Percentiles rank a stretch among this genome's conserved stretches.
Evolutionary conservation across 208 protist genomes (phyloP).

Genomic region (Angomonas deanei): DNA sequence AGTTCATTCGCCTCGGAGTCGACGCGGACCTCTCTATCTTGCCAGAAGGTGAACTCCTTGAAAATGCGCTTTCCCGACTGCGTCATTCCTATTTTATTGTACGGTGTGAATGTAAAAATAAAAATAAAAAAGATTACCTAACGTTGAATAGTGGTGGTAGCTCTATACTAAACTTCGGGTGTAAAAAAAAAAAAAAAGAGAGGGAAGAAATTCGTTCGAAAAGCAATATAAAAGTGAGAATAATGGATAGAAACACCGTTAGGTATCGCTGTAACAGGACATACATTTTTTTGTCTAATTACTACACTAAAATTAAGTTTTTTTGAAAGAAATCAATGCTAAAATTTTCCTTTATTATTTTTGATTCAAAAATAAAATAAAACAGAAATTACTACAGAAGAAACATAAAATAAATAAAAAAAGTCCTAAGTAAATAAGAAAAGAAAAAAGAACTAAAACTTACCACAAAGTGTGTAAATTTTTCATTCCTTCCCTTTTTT

Average conservation of each 20-base stretch:
- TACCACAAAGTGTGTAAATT: too few relatives aligned
- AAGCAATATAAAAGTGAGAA: not conserved
- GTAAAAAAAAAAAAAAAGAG: constrained; percentile 13
- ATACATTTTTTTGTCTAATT: not conserved
- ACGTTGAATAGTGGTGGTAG: not conserved
- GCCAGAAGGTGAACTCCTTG: constrained; percentile 80
- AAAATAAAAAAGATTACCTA: constrained; percentile 4
- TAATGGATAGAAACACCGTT: too few relatives aligned
- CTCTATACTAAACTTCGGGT: not conserved
- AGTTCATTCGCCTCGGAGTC: constrained; percentile 54
- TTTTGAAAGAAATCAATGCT: not conserved
- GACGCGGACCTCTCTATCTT: constrained; percentile 95
- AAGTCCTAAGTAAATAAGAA: not conserved
- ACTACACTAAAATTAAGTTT: not conserved
- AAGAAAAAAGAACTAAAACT: not conserved
- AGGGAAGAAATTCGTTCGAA: constrained; percentile 8
- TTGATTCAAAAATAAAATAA: constrained; percentile 8
- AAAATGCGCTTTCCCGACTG: constrained; percentile 21
- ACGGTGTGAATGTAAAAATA: constrained; percentile 2
- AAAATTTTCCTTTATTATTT: constrained; percentile 2
- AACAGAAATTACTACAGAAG: constrained; percentile 10
- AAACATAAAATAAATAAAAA: constrained; percentile 4
- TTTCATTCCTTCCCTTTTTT: too few relatives aligned
- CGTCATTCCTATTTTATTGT: not conserved
- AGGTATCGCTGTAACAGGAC: not conserved